phyloP scores from a whole-genome alignment of 164 flowering plant species.

The Stephania cephalantha region DNA sequence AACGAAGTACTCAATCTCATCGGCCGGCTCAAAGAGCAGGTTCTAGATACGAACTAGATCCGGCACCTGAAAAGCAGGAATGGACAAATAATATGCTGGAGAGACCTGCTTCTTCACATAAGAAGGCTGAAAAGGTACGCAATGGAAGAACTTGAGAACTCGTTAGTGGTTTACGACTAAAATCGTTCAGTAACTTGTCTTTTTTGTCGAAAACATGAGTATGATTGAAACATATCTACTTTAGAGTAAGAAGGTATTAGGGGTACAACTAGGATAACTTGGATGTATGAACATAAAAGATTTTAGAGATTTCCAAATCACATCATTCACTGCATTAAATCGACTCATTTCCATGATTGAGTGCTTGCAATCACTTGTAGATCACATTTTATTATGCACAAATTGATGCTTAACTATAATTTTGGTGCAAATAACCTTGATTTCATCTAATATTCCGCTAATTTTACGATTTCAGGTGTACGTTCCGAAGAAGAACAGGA shows the following conservation, averaged over 20 bases:
- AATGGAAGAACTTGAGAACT: slow-evolving; percentile 23
- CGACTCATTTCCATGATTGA: too few species aligned
- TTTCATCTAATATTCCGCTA: neutral
- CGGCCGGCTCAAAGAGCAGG: slow-evolving; percentile 26
- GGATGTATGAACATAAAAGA: too few species aligned
- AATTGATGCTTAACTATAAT: neutral
- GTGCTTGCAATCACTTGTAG: neutral
- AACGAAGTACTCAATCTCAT: slow-evolving; percentile 25
- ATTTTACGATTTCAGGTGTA: slow-evolving; percentile 36
- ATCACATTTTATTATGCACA: neutral
- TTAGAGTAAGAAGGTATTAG: too few species aligned
- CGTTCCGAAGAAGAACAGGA: slow-evolving; percentile 52
- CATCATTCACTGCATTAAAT: too few species aligned
- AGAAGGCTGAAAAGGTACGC: slow-evolving; percentile 34
- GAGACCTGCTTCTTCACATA: slow-evolving; percentile 33
- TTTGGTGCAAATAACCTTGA: neutral
- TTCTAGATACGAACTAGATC: slow-evolving; percentile 28
- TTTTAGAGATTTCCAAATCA: too few species aligned
- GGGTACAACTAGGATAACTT: too few species aligned
- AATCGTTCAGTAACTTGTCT: neutral
- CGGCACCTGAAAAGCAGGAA: slow-evolving; percentile 32
- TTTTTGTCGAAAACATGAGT: neutral
- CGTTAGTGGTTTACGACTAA: neutral
- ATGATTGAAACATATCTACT: neutral
- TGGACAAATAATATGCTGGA: slow-evolving; percentile 47